A percentile compares a stretch with the other conserved stretches of the same genome.
Conservation (phyloP, 441 rosid species). For the Theobroma grandiflorum region DNA sequence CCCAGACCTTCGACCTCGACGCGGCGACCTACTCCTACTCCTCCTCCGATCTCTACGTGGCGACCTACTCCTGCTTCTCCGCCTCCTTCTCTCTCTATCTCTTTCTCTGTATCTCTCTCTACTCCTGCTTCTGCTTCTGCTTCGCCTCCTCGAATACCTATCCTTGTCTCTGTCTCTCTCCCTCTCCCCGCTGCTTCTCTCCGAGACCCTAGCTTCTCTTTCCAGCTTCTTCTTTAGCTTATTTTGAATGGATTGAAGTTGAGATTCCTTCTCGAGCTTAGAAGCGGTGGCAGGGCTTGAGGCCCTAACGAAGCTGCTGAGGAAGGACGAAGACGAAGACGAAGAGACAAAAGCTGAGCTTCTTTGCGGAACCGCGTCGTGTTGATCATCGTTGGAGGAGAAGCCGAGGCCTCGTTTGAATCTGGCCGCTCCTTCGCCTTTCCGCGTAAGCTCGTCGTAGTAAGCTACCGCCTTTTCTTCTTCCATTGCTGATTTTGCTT, state of each 20-base stretch:
- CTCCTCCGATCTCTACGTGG: constrained; percentile 48
- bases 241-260: constrained; percentile 68
- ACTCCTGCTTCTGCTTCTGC: constrained; percentile 38
- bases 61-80: constrained; percentile 49
- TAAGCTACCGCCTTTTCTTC: constrained; percentile 94
- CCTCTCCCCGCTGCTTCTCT: constrained; percentile 42
- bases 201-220: constrained; percentile 44
- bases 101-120: constrained; percentile 27
- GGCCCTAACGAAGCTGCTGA: constrained; percentile 71
- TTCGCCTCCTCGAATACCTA: constrained; percentile 38
- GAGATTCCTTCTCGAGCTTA: constrained; percentile 60
- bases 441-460: constrained; percentile 88
- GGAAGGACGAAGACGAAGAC: constrained; percentile 78
- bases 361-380: constrained; percentile 48
- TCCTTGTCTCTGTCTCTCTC: constrained; percentile 42
- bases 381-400: constrained; percentile 44
- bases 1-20: constrained; percentile 26
- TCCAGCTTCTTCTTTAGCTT: constrained; percentile 73
- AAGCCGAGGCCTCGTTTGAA: constrained; percentile 97
- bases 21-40: constrained; percentile 36
- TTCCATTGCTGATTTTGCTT: constrained; percentile 53
- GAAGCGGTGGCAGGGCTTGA: constrained; percentile 61
- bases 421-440: constrained; percentile 95
- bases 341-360: constrained; percentile 57
- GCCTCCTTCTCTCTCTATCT: constrained; percentile 39